A percentile compares a stretch with the other conserved stretches of the same genome.
Conservation (phyloP, 2,329 filamentous ascomycete species). For the Apiospora aurea region DNA sequence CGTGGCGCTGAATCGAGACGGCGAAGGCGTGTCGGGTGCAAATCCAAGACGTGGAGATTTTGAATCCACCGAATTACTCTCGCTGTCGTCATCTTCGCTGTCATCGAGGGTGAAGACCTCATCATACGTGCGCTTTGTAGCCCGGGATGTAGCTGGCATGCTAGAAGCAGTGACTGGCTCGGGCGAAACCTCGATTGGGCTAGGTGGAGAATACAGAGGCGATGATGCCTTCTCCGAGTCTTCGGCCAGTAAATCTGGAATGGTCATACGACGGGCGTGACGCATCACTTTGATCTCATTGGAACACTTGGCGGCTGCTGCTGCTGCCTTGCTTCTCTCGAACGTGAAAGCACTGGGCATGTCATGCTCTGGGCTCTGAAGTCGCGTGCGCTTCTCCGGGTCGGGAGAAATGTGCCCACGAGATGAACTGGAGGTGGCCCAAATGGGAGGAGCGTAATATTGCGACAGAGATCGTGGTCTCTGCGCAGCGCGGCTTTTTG, state of each 20-base stretch:
- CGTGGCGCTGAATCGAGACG: neutral
- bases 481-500: neutral
- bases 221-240: conserved; percentile 33
- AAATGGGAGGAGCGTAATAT: neutral
- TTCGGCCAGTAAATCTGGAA: conserved; percentile 38
- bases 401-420: conserved; percentile 25
- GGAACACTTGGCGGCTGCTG: neutral
- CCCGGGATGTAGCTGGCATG: neutral
- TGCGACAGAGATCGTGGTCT: neutral
- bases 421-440: conserved; percentile 40
- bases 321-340: conserved; percentile 38
- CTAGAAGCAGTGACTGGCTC: conserved; percentile 33
- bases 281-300: conserved; percentile 4
- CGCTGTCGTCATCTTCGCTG: neutral
- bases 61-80: neutral
- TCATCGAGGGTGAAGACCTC: conserved; percentile 33
- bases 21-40: neutral
- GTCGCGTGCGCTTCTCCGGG: conserved; percentile 25
- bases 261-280: conserved; percentile 35
- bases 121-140: conserved; percentile 28
- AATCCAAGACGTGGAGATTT: neutral
- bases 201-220: neutral
- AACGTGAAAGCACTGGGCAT: conserved; percentile 43
- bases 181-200: neutral
- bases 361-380: conserved; percentile 37